phyloP scores from a whole-genome alignment of 2,329 filamentous ascomycete genomes.

The Phaeoacremonium minimum region DNA sequence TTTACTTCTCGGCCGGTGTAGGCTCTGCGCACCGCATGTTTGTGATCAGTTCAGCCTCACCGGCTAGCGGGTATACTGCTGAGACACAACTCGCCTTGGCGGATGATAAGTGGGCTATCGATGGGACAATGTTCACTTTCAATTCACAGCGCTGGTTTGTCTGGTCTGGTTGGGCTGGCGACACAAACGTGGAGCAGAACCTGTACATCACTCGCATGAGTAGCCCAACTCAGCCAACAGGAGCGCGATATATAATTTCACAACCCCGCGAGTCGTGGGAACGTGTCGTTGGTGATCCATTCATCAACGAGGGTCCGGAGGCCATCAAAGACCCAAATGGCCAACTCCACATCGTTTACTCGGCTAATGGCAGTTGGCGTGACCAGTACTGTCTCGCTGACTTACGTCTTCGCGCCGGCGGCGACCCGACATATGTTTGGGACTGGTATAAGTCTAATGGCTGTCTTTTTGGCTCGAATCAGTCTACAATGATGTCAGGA shows the following conservation, averaged over 20 bases:
- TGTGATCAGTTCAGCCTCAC: conserved; percentile 14
- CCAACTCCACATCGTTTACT: conserved; percentile 19
- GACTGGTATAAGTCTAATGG: conserved; percentile 21
- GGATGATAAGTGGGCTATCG: conserved; percentile 18
- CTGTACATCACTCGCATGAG: conserved; percentile 18
- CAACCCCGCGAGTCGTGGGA: conserved; percentile 18
- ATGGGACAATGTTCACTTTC: conserved; percentile 14
- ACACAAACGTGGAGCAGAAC: conserved; percentile 11
- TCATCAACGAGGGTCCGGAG: conserved; percentile 18
- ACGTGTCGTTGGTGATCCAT: conserved; percentile 10
- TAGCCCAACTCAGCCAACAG: conserved; percentile 11
- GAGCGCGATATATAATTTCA: conserved; percentile 15
- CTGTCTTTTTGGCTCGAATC: conserved; percentile 17
- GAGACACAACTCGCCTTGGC: conserved; percentile 14
- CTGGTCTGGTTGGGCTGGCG: conserved; percentile 17
- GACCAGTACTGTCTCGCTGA: conserved; percentile 17
- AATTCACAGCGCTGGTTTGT: conserved; percentile 15
- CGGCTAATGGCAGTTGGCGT: conserved; percentile 18
- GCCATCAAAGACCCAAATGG: conserved; percentile 17
- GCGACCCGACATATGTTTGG: conserved; percentile 18
- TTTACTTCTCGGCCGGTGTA: conserved; percentile 14
- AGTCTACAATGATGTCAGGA: conserved; percentile 16
- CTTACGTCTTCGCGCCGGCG: conserved; percentile 15
- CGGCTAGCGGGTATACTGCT: conserved; percentile 9
- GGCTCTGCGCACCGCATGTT: conserved; percentile 16